Percentiles rank a stretch among this genome's conserved stretches.
phyloP scores from a whole-genome alignment of 495 filamentous ascomycete genomes.

The Xylaria palmicola region DNA sequence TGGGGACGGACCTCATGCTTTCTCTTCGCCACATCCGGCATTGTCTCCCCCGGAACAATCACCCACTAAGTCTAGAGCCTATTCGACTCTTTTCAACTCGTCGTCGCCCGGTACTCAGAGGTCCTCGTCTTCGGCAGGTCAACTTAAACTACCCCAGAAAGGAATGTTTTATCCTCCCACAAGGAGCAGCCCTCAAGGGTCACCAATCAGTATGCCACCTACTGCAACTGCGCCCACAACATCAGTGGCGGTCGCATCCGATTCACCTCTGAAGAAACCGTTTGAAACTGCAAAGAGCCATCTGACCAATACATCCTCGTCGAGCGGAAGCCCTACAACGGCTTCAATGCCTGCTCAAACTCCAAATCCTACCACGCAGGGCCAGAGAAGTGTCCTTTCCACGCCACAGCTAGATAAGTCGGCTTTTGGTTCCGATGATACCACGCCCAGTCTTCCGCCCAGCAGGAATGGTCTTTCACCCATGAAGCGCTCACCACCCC shows the following conservation, averaged over 20 bases:
- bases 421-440: constrained; percentile 9
- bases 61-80: constrained; percentile 40
- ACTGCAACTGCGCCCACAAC: constrained; percentile 20
- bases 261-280: constrained; percentile 27
- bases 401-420: constrained; percentile 30
- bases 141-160: constrained; percentile 26
- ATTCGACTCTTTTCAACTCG: constrained; percentile 38
- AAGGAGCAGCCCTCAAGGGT: constrained; percentile 25
- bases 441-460: constrained; percentile 50
- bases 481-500: constrained; percentile 64
- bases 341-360: constrained; percentile 16
- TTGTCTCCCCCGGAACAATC: constrained; percentile 41
- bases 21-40: constrained; percentile 45
- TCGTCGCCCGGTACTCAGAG: constrained; percentile 23
- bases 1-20: constrained; percentile 34
- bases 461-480: constrained; percentile 68
- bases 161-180: constrained; percentile 27
- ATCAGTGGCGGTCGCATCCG: constrained; percentile 19
- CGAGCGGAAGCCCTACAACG: constrained; percentile 19
- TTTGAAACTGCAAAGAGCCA: constrained; percentile 22
- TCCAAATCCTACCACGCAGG: constrained; percentile 15
- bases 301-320: constrained; percentile 22
- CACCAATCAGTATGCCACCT: constrained; percentile 28
- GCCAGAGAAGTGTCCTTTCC: constrained; percentile 17
- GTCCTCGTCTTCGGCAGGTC: constrained; percentile 10